Percentiles rank a stretch among this genome's conserved stretches.
phyloP scores from a whole-genome alignment of 345 rosid genomes.

The Raphanus raphanistrum region DNA sequence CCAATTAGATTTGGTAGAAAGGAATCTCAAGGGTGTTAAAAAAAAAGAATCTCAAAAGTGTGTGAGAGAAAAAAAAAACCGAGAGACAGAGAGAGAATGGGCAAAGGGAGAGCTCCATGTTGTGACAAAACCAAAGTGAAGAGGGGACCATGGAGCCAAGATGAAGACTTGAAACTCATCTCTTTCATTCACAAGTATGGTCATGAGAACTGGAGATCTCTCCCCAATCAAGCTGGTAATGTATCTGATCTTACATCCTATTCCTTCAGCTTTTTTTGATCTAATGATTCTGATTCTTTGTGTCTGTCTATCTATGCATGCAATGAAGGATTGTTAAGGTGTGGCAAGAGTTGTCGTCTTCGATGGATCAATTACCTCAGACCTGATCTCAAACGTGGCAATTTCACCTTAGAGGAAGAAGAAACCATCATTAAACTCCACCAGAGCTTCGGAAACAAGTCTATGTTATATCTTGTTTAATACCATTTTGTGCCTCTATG shows the following conservation, averaged over 20 bases:
- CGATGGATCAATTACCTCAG: constrained; percentile 44
- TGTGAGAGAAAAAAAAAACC: neutral
- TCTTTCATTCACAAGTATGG: constrained; percentile 51
- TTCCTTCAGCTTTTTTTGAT: constrained; percentile 5
- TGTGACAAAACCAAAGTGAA: constrained; percentile 64
- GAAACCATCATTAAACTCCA: constrained; percentile 41
- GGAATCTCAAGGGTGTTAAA: constrained; percentile 21
- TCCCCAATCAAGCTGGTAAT: constrained; percentile 62
- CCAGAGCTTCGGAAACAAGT: constrained; percentile 41
- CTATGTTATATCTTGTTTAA: neutral
- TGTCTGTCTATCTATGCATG: constrained; percentile 13
- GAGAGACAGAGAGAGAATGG: constrained; percentile 20
- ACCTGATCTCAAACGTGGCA: constrained; percentile 44
- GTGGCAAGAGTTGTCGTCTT: constrained; percentile 45
- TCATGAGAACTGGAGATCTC: constrained; percentile 68
- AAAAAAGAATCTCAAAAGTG: too few relatives aligned
- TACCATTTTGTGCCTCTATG: constrained; percentile 12
- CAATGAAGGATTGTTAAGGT: constrained; percentile 41
- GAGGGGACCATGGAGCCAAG: constrained; percentile 70
- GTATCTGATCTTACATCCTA: neutral
- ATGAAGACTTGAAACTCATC: constrained; percentile 58
- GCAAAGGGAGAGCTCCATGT: constrained; percentile 55
- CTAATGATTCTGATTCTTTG: constrained; percentile 11
- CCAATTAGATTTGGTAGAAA: constrained; percentile 30
- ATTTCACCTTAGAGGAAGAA: constrained; percentile 42